A percentile compares a stretch with the other conserved stretches of the same genome.
These are phyloP conservation scores for Pseudocercospora fuligena DNA, from an alignment of 2,329 filamentous ascomycete species.

Conservation along the genomic window DNA sequence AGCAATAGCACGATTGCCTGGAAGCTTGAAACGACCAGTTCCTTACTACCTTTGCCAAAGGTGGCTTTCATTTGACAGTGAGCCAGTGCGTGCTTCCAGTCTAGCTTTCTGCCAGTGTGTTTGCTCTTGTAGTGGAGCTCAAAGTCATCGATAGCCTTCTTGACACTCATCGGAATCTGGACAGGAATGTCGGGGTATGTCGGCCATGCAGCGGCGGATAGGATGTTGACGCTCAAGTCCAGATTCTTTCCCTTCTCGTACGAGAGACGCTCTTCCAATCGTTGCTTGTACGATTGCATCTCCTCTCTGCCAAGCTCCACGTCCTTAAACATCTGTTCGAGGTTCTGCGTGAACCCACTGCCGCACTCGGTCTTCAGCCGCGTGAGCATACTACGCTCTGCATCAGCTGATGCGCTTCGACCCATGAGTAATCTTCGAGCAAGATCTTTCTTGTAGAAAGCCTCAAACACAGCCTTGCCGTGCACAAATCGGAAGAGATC, in stretches of 20 bases:
- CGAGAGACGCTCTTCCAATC: constrained; percentile 61
- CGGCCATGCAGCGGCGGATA: constrained; percentile 93
- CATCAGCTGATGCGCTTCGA: constrained; percentile 89
- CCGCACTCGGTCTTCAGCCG: constrained; percentile 94
- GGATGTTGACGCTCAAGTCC: constrained; percentile 82
- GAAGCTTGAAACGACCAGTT: constrained; percentile 87
- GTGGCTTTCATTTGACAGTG: constrained; percentile 83
- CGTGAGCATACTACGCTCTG: constrained; percentile 92
- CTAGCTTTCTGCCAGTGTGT: constrained; percentile 82
- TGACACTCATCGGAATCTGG: constrained; percentile 75
- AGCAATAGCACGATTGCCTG: constrained; percentile 89
- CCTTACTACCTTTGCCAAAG: constrained; percentile 81
- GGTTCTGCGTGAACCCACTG: constrained; percentile 90
- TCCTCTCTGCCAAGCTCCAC: constrained; percentile 92
- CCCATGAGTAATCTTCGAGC: constrained; percentile 88
- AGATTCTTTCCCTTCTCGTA: constrained; percentile 59
- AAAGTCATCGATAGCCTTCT: constrained; percentile 78
- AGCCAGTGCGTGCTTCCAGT: constrained; percentile 92
- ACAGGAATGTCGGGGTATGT: constrained; percentile 80
- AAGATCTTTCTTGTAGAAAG: constrained; percentile 98
- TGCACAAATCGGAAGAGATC: constrained; percentile 97
- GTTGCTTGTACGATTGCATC: constrained; percentile 81
- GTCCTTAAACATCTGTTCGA: constrained; percentile 99
- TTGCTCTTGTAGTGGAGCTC: constrained; percentile 86
- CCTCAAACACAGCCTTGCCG: constrained; percentile 96